Evolutionary conservation across 1,139 yeast species (phyloP).

Genomic region (Geotrichum histeridarum): DNA sequence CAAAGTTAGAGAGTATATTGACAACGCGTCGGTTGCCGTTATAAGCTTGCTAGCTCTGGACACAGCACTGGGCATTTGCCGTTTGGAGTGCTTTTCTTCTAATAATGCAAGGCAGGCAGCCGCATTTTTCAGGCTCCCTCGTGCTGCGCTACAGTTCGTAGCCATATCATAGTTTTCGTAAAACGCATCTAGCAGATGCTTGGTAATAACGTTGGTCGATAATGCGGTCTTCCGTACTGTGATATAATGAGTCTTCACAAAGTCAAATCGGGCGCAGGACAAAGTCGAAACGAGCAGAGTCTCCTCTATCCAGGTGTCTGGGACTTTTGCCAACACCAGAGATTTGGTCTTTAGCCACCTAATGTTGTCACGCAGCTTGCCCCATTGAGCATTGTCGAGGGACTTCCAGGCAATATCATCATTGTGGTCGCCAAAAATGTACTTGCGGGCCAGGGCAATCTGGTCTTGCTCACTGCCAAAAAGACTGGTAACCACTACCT

Average conservation of each 20-base stretch:
- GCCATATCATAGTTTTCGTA: constrained; percentile 33
- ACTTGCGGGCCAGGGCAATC: constrained; percentile 12
- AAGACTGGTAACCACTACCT: constrained; percentile 16
- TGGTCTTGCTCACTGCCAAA: constrained; percentile 20
- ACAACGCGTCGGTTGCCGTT: constrained; percentile 31
- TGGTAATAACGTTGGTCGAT: constrained; percentile 5
- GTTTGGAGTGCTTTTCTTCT: constrained; percentile 2
- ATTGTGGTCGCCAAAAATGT: constrained; percentile 3
- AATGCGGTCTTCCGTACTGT: constrained; percentile 4
- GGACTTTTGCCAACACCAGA: constrained; percentile 19
- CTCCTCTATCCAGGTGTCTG: constrained; percentile 24
- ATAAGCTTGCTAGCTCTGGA: constrained; percentile 28
- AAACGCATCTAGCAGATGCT: constrained; percentile 26
- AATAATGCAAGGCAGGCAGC: constrained; percentile 26
- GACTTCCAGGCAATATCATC: constrained; percentile 6
- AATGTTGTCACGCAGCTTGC: constrained; percentile 7
- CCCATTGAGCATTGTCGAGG: constrained; percentile 10
- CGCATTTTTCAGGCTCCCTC: constrained; percentile 35
- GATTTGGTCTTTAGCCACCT: constrained; percentile 23
- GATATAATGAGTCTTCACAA: constrained; percentile 21
- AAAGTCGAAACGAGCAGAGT: constrained; percentile 19
- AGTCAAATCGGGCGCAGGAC: constrained; percentile 22
- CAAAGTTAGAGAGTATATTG: constrained; percentile 31
- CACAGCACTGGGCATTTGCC: constrained; percentile 12
- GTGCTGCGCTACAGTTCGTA: constrained; percentile 31